Percentiles rank a stretch among this genome's conserved stretches.
Evolutionary conservation across 139 green algal species (phyloP).

Genomic region (Pseudopediastrum boryanum): DNA sequence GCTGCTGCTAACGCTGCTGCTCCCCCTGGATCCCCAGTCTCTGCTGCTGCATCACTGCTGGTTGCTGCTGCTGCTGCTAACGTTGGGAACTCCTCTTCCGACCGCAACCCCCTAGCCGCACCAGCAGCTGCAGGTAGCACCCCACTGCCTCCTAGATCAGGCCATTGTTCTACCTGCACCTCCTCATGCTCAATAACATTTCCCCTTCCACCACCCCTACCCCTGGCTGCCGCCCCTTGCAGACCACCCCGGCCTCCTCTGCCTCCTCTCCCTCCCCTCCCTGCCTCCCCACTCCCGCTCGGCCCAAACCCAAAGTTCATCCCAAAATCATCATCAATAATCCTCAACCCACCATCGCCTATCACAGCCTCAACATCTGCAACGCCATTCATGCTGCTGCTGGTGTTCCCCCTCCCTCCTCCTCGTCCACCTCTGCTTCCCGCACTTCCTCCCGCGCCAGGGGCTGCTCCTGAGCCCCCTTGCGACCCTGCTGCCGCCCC

Average conservation of each 20-base stretch:
- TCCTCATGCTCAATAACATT: too few species aligned
- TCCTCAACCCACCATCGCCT: background rate
- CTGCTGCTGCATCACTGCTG: too few species aligned
- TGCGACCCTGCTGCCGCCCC: background rate
- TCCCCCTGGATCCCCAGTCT: background rate
- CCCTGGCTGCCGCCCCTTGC: too few species aligned
- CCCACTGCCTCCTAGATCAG: too few species aligned
- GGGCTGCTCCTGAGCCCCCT: too few species aligned
- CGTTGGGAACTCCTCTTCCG: conserved; percentile 38
- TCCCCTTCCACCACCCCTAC: too few species aligned
- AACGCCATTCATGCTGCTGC: conserved; percentile 1
- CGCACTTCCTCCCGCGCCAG: background rate
- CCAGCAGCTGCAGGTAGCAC: background rate
- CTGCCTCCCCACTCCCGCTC: too few species aligned
- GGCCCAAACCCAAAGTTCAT: conserved; percentile 7
- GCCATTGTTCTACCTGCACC: too few species aligned
- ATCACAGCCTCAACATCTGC: conserved; percentile 8
- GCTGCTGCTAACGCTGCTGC: conserved; percentile 16
- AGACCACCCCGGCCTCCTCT: too few species aligned
- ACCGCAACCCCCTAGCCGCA: background rate
- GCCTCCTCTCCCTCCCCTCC: too few species aligned
- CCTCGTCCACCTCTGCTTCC: background rate
- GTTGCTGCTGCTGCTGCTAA: conserved; percentile 18
- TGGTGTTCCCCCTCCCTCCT: background rate
- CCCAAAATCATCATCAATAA: conserved; percentile 75